A percentile compares a stretch with the other conserved stretches of the same genome.
phyloP scores from a whole-genome alignment of 1,139 yeast genomes.

The Suhomyces bolitotheri region DNA sequence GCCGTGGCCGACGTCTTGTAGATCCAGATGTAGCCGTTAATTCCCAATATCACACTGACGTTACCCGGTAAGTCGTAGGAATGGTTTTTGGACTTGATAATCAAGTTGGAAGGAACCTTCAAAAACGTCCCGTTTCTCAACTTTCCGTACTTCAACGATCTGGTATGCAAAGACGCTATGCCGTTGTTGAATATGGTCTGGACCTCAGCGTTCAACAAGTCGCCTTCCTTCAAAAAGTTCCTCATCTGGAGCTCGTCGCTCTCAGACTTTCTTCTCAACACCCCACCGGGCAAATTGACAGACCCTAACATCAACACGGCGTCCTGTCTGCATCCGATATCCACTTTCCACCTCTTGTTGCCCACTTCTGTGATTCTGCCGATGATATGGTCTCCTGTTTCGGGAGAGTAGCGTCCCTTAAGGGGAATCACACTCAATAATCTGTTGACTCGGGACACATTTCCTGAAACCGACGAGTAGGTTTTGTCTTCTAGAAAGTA shows the following conservation, averaged over 20 bases:
- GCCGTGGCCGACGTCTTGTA: conserved; percentile 55
- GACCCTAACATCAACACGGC: conserved; percentile 93
- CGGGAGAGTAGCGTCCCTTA: conserved; percentile 85
- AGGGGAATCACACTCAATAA: conserved; percentile 83
- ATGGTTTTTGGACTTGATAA: conserved; percentile 84
- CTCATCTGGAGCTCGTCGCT: conserved; percentile 97
- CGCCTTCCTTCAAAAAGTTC: conserved; percentile 93
- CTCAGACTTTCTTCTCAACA: conserved; percentile 88
- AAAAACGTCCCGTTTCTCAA: conserved; percentile 86
- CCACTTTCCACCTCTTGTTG: conserved; percentile 93
- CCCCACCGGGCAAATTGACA: conserved; percentile 96
- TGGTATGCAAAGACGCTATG: conserved; percentile 88
- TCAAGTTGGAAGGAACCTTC: conserved; percentile 76
- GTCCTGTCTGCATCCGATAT: conserved; percentile 90
- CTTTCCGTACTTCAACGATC: conserved; percentile 94
- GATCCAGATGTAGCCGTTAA: conserved; percentile 93
- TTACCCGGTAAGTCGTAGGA: conserved; percentile 86
- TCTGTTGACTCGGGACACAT: conserved; percentile 81
- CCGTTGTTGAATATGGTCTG: conserved; percentile 90
- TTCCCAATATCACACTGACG: conserved; percentile 86
- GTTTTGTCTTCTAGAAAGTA: conserved; percentile 72
- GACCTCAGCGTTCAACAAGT: conserved; percentile 91
- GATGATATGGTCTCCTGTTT: conserved; percentile 93
- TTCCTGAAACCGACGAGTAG: conserved; percentile 91
- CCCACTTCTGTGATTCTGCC: conserved; percentile 96